Evolutionary conservation across 2,329 filamentous ascomycete genomes (phyloP).

Genomic region (Pochonia chlamydosporia): DNA sequence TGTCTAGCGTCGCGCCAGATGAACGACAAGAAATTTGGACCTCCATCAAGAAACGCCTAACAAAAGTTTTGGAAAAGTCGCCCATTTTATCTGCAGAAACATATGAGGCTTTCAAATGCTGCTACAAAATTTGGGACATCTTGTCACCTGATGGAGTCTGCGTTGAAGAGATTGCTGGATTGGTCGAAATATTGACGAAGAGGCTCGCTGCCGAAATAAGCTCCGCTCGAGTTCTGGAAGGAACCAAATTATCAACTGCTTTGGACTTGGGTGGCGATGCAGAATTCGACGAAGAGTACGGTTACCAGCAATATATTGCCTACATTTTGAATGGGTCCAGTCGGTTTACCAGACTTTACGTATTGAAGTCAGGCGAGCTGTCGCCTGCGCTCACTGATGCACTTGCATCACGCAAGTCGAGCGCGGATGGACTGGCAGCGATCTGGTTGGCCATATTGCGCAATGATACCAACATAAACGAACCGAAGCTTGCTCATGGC

Average conservation of each 20-base stretch:
- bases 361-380: conserved; percentile 17
- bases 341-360: conserved; percentile 24
- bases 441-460: conserved; percentile 25
- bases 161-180: conserved; percentile 21
- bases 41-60: conserved; percentile 24
- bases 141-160: conserved; percentile 29
- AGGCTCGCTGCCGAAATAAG: conserved; percentile 26
- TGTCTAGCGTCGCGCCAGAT: conserved; percentile 27
- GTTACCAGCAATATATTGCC: conserved; percentile 25
- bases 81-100: conserved; percentile 27
- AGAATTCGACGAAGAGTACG: conserved; percentile 19
- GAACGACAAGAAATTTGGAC: conserved; percentile 27
- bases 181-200: conserved; percentile 27
- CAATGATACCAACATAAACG: conserved; percentile 33
- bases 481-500: conserved; percentile 23
- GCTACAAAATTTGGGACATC: conserved; percentile 30
- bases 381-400: conserved; percentile 20
- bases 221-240: conserved; percentile 17
- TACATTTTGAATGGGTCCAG: conserved; percentile 29
- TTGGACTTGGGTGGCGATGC: conserved; percentile 12
- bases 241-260: conserved; percentile 13
- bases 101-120: conserved; percentile 35
- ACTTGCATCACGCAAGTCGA: conserved; percentile 14
- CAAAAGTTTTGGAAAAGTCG: conserved; percentile 25
- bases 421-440: conserved; percentile 12